Evolutionary conservation across 768 basidiomycete genomes (phyloP).

Genomic region (Mycena haematopus): DNA sequence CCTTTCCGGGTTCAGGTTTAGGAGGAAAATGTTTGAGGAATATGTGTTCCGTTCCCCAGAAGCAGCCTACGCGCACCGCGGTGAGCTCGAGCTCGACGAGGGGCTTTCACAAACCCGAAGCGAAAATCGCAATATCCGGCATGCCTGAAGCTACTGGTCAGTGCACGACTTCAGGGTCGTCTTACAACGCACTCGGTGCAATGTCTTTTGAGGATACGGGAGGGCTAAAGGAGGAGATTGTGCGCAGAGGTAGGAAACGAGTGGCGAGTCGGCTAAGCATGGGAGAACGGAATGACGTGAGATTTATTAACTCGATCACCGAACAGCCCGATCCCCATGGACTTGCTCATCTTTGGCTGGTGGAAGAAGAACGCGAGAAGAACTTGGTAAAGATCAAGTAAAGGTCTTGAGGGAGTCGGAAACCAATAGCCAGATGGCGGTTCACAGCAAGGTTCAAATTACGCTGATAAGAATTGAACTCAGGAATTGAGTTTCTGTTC

Average conservation of each 20-base stretch:
- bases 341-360: too few species aligned
- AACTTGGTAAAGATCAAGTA: too few species aligned
- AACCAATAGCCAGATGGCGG: too few species aligned
- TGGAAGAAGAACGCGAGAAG: too few species aligned
- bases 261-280: conserved; percentile 21
- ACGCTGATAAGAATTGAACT: too few species aligned
- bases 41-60: conserved; percentile 72
- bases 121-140: conserved; percentile 27
- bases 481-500: too few species aligned
- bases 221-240: conserved; percentile 11
- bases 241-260: conserved; percentile 10
- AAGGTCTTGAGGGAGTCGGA: too few species aligned
- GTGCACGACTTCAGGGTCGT: not conserved
- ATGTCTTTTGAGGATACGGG: conserved; percentile 20
- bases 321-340: too few species aligned
- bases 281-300: conserved; percentile 2
- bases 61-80: conserved; percentile 49
- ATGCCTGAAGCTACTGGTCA: conserved; percentile 4
- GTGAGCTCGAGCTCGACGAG: not conserved
- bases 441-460: too few species aligned
- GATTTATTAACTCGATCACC: too few species aligned
- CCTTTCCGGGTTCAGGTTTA: conserved; percentile 49
- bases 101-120: conserved; percentile 13
- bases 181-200: not conserved
- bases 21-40: conserved; percentile 64